Percentiles rank a stretch among this genome's conserved stretches.
Conservation (phyloP, 192 early-diverging fungal species). For the Entophlyctis helioformis region DNA sequence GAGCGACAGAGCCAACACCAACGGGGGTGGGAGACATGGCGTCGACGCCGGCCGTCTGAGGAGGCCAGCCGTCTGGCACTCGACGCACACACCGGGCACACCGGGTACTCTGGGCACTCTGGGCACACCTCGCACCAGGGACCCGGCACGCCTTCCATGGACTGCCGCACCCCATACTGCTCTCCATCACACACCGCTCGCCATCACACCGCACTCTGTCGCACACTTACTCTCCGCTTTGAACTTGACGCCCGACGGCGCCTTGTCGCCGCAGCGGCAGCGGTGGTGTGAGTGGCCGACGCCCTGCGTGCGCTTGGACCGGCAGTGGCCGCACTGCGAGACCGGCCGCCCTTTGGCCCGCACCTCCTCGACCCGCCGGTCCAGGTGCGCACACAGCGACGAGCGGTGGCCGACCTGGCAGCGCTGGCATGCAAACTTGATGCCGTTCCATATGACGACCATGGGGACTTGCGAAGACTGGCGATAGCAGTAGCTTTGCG, state of each 20-base stretch:
- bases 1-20: no score
- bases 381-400: conserved; percentile 8
- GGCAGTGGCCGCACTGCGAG: conserved; percentile 12
- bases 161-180: neutral
- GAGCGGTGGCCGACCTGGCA: conserved; percentile 13
- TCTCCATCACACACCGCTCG: neutral
- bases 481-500: no score
- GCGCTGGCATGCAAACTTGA: conserved; percentile 14
- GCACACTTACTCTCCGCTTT: conserved; percentile 9
- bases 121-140: neutral
- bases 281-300: conserved; percentile 15
- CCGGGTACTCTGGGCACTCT: neutral
- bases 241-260: conserved; percentile 2
- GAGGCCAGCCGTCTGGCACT: no score
- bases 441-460: no score
- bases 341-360: conserved; percentile 8
- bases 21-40: no score
- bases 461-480: no score
- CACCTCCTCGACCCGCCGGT: conserved; percentile 7
- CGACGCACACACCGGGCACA: neutral
- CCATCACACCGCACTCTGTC: neutral
- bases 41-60: no score
- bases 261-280: conserved; percentile 12
- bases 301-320: conserved; percentile 2
- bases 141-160: no score